Evolutionary conservation across 306 rosid species (phyloP), one percentile per base, ranked within the genome.

Genomic region (Aeschynomene evenia): DNA sequence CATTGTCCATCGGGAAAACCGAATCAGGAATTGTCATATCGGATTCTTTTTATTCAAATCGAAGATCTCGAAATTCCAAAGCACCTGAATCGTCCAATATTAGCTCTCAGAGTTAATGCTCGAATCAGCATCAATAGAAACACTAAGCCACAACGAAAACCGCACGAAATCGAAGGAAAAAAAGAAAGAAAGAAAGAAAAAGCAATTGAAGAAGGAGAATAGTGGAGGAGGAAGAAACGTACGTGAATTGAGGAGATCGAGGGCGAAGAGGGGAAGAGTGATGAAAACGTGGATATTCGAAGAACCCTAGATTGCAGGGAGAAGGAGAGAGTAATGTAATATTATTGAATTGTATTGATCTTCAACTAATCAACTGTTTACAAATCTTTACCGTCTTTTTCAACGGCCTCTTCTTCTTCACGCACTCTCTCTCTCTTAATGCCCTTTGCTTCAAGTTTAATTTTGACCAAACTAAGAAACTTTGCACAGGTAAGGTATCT

Each of bases 21-120:
- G 95, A 91, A 81, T 85, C 92, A 56, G 92, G 79, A 71, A 91
- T 84, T 54, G 96, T 91, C 99, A 91, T 89, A 73, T 61, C 19
- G 58, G 70, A 78, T 43, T 51, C 19, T 37, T 43, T 51, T 22
- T 29, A 11, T 20, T 19, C 13, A 55, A 43, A 57, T 70, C 11
- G 57, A 78, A 78, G 84, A 87, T 83, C 83, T 60, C 62, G 46
- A 79, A 62, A 24, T 33, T n/a, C n/a, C 51, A 6, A 54, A 57
- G 58, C 45, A 56, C 76, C 78, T 69, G 59, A 66, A 24, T 63
- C 49, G 29, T 46, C 9, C 42, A 79, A 79, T 24, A 72, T 11
- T 21, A 78, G 22, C 49, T 14, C 12, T 12, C 7, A 14, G n/a
- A 23, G 60, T 18, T 4, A 72, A 76, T 23, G 53, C 24, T 67